Base-by-base conservation (phyloP, 805 yeast species). In the Phaffomyces opuntiae region DNA sequence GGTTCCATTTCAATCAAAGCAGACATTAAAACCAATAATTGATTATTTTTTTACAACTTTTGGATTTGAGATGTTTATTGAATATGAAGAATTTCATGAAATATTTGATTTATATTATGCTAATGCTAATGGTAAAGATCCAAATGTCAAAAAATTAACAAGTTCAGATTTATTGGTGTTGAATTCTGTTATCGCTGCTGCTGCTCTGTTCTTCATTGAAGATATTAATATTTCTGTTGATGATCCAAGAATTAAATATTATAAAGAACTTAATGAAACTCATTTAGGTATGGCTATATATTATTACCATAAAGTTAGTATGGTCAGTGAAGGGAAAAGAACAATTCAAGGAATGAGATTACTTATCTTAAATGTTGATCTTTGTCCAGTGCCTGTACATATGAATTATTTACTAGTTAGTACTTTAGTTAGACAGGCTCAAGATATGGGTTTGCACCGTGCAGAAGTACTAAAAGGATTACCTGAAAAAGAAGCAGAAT, bases 391-490 rank as follows among this genome's bases (percentile, higher is more conserved):
- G 26, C 60, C 72, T 11, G 13, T 29, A 1, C 77, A 75, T 36
- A 62, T 72, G 11, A 67, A 72, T 6, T 68, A 65, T 44, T 62
- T 68, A 42, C 52, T 78, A 16, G 56, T 70, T 5, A 57, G 77
- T 2, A 66, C 73, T 1, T 77, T 79, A 7, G 68, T 76, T 6
- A 65, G 81, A 49, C 72, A 70, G 49, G 83, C 83, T 0, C 75
- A 72, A 40, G 81, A 77, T 36, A 53, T 79, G 55, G 86, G 86
- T 0, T 63, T 83, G 7, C 78, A 81, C 51, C 62, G 79, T 43
- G 60, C 60, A 5, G 83, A 77, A 39, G 53, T 72, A 2, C 68
- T 69, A 43, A 52, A 59, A 4, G 66, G 70, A 1, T 48, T 76
- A 16, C 35, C 65, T 0, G 51, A 55, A 0, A 61, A 55, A 5